Percentiles rank a stretch among this genome's conserved stretches.
Conservation (phyloP, 2,329 filamentous ascomycete species). For the Diaporthe nobilis region DNA sequence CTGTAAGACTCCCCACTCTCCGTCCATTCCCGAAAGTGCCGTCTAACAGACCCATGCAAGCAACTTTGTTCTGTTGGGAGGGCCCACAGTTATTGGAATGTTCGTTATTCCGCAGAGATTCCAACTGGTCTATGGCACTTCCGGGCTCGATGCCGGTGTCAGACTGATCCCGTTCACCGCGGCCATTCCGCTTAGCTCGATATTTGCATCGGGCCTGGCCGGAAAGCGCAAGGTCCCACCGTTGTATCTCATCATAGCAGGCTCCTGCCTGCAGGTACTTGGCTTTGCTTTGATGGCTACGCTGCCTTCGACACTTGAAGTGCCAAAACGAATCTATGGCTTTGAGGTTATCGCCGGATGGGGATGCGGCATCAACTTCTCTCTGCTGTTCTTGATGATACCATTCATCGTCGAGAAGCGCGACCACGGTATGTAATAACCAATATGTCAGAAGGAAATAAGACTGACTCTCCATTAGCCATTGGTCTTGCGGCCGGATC, state of each 20-base stretch:
- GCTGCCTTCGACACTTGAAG: neutral
- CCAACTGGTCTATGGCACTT: slow-evolving; percentile 10
- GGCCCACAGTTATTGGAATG: neutral
- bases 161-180: slow-evolving; percentile 1
- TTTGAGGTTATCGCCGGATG: slow-evolving; percentile 3
- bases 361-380: slow-evolving; percentile 13
- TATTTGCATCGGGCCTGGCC: neutral
- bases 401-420: slow-evolving; percentile 7
- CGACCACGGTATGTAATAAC: neutral
- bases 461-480: neutral
- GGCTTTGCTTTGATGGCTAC: slow-evolving; percentile 8
- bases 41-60: neutral
- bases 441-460: neutral
- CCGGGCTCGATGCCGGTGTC: slow-evolving; percentile 3
- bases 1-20: neutral
- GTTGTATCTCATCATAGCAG: slow-evolving; percentile 6
- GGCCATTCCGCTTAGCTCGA: neutral
- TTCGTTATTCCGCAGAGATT: slow-evolving; percentile 10
- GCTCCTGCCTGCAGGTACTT: neutral
- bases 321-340: neutral
- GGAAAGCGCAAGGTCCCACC: neutral
- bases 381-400: neutral
- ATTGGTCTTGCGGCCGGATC: neutral
- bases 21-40: neutral
- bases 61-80: slow-evolving; percentile 4